phyloP scores from a whole-genome alignment of 257 asterid species.

The Capsicum chinense region DNA sequence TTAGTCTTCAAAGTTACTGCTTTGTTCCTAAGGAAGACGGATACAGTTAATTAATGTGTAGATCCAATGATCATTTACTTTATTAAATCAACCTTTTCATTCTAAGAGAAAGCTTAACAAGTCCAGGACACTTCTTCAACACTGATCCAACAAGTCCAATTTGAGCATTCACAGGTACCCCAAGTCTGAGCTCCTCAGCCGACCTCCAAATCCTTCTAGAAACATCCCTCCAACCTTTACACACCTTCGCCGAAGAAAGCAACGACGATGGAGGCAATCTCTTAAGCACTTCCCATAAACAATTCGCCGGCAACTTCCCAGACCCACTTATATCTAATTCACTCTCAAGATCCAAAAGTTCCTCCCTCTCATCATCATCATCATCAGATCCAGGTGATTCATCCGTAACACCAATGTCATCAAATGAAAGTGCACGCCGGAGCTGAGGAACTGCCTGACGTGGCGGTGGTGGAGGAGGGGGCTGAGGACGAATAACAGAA shows the following conservation, averaged over 20 bases:
- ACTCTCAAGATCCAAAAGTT: conserved; percentile 44
- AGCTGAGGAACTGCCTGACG: conserved; percentile 42
- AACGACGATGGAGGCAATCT: conserved; percentile 76
- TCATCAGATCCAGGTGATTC: conserved; percentile 39
- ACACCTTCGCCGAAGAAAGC: conserved; percentile 75
- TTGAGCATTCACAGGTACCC: conserved; percentile 78
- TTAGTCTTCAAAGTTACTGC: background rate
- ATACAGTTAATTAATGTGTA: conserved; percentile 37
- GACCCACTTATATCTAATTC: conserved; percentile 50
- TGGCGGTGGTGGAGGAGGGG: conserved; percentile 37
- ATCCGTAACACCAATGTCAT: conserved; percentile 55
- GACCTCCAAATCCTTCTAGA: conserved; percentile 74
- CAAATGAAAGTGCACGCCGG: conserved; percentile 79
- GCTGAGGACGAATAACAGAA: conserved; percentile 43
- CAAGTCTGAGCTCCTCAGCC: conserved; percentile 82
- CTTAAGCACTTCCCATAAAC: conserved; percentile 84
- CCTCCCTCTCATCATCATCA: conserved; percentile 36
- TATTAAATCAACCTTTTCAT: conserved; percentile 74
- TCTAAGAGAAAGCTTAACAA: conserved; percentile 66
- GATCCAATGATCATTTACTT: conserved; percentile 41
- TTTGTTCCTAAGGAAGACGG: background rate
- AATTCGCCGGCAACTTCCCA: conserved; percentile 58
- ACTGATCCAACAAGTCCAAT: conserved; percentile 85
- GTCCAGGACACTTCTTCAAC: conserved; percentile 81
- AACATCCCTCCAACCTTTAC: conserved; percentile 87